phyloP scores from a whole-genome alignment of 108 stramenopile genomes.

The Pseudonitzschia multiseries region DNA sequence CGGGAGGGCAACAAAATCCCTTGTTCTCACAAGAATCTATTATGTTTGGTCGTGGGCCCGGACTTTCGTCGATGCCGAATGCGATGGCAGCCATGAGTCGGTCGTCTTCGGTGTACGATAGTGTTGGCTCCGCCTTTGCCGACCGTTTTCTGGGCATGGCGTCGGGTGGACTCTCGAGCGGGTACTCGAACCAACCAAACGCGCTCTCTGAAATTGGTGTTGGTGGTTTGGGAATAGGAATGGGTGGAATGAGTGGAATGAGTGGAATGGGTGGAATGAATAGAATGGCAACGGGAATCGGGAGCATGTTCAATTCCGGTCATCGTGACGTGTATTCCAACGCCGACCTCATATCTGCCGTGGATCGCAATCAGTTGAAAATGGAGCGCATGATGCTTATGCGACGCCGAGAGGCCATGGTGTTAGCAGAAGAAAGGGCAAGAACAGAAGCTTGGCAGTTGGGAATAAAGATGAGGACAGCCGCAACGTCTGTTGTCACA shows the following conservation, averaged over 20 bases:
- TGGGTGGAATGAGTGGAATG: neutral
- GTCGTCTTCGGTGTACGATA: neutral
- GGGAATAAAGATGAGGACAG: neutral
- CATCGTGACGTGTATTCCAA: neutral
- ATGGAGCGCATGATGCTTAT: conserved; percentile 11
- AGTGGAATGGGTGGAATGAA: neutral
- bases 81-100: neutral
- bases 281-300: neutral
- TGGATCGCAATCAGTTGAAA: conserved; percentile 3
- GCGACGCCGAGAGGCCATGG: conserved; percentile 8
- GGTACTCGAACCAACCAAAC: neutral
- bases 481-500: neutral
- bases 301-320: neutral
- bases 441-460: conserved; percentile 2
- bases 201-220: neutral
- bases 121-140: neutral
- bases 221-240: neutral
- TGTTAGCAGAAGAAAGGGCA: conserved; percentile 2
- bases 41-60: neutral
- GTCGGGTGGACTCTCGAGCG: neutral
- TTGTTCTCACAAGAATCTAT: neutral
- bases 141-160: conserved; percentile 8
- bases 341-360: conserved; percentile 6
- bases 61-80: conserved; percentile 2
- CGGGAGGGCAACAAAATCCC: neutral